These are phyloP conservation scores for Sarocladium strictum DNA, from an alignment of 2,329 filamentous ascomycete genomes.

Conservation along the genomic window DNA sequence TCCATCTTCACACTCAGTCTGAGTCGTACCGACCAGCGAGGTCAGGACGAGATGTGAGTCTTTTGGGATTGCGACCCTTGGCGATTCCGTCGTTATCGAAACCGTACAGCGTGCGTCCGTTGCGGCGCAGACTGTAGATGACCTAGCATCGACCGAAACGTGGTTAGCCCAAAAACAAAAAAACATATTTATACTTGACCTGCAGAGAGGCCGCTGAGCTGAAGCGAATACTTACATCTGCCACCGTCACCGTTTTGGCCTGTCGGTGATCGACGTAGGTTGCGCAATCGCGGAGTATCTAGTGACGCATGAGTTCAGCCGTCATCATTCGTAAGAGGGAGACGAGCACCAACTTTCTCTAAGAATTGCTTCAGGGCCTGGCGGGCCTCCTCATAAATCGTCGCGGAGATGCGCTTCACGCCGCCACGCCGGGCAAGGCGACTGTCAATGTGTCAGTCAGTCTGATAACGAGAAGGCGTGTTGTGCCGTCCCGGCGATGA, in stretches of 20 bases:
- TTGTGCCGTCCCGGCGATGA: not conserved
- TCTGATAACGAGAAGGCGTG: not conserved
- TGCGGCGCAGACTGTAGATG: conserved; percentile 39
- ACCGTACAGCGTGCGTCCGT: conserved; percentile 51
- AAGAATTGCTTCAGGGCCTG: conserved; percentile 44
- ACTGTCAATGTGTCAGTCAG: conserved; percentile 28
- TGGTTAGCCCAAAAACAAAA: too few relatives aligned
- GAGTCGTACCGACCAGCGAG: not conserved
- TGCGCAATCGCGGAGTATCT: conserved; percentile 48
- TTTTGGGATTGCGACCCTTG: not conserved
- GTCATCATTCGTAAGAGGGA: not conserved
- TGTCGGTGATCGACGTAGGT: conserved; percentile 46
- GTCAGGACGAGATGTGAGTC: not conserved
- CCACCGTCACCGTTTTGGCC: conserved; percentile 61
- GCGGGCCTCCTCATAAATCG: conserved; percentile 59
- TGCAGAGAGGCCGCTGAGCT: too few relatives aligned
- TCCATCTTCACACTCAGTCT: not conserved
- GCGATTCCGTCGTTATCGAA: conserved; percentile 34
- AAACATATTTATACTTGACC: too few relatives aligned
- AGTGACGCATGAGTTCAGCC: not conserved
- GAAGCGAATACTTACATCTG: conserved; percentile 54
- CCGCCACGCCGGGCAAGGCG: conserved; percentile 70
- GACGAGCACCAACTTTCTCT: conserved; percentile 30
- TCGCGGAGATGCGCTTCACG: conserved; percentile 63
- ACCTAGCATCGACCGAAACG: conserved; percentile 35